Evolutionary conservation across 805 yeast genomes (phyloP).

Genomic region (Cyberlindnera mycetangii): DNA sequence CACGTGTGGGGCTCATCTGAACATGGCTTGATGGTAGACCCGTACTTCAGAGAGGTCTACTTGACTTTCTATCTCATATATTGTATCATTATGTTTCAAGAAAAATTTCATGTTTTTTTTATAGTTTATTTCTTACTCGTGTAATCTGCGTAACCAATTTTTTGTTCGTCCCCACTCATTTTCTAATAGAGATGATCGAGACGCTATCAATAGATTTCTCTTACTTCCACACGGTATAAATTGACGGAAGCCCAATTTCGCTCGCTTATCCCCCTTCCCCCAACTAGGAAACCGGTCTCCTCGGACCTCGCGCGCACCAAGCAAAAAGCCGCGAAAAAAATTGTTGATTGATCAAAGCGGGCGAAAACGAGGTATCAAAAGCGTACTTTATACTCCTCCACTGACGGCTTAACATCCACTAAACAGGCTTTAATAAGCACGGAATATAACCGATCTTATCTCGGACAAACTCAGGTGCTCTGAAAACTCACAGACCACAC

Average conservation of each 20-base stretch:
- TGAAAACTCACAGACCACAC: not conserved
- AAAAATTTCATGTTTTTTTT: not conserved
- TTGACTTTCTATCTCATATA: not conserved
- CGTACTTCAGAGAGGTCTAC: not conserved
- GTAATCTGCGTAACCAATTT: too few species aligned
- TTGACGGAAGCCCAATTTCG: too few species aligned
- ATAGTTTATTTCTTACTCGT: not conserved
- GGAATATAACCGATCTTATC: not conserved
- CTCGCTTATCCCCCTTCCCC: not conserved
- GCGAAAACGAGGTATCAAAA: not conserved
- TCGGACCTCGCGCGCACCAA: not conserved
- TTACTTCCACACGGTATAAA: too few species aligned
- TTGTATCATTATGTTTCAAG: not conserved
- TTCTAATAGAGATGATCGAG: too few species aligned
- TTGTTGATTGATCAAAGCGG: not conserved
- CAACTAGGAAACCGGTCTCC: not conserved
- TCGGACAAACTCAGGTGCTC: not conserved
- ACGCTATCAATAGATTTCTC: too few species aligned
- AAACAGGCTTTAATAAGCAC: not conserved
- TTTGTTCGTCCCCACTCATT: too few species aligned
- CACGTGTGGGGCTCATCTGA: not conserved
- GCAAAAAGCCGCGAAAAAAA: not conserved
- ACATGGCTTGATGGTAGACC: not conserved
- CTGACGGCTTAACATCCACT: not conserved
- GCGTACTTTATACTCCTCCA: not conserved